Conservation (phyloP, 768 basidiomycete species). For the Lactarius trivialis region DNA sequence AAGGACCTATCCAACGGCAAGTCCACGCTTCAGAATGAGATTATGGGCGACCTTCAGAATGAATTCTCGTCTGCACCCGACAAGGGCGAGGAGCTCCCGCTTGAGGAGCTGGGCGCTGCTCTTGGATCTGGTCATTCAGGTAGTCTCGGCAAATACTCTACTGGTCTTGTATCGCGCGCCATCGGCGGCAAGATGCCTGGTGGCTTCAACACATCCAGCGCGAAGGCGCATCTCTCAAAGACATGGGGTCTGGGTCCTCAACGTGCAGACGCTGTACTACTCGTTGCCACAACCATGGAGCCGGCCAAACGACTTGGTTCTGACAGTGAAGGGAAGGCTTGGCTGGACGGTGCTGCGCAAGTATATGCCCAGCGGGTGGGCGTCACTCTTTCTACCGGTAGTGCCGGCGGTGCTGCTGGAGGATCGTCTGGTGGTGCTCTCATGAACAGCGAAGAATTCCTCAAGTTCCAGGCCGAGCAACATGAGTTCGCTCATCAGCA, state of each 20-base stretch:
- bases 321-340: conserved; percentile 88
- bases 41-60: conserved; percentile 91
- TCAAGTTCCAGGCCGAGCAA: conserved; percentile 93
- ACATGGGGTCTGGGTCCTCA: conserved; percentile 91
- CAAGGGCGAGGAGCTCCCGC: conserved; percentile 94
- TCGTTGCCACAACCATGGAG: conserved; percentile 88
- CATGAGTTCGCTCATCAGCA: conserved; percentile 88
- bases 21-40: conserved; percentile 98
- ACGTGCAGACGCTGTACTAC: conserved; percentile 84
- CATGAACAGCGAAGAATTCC: conserved; percentile 97
- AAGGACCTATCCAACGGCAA: conserved; percentile 99
- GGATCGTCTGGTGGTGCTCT: conserved; percentile 67
- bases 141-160: conserved; percentile 89
- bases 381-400: conserved; percentile 69
- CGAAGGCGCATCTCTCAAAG: conserved; percentile 85
- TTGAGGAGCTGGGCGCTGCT: conserved; percentile 91
- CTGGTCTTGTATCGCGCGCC: conserved; percentile 83
- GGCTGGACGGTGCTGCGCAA: conserved; percentile 81
- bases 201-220: conserved; percentile 91
- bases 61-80: conserved; percentile 95
- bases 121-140: conserved; percentile 77
- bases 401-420: conserved; percentile 54
- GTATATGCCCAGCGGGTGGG: conserved; percentile 86
- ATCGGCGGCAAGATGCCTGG: conserved; percentile 98
- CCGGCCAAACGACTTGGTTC: conserved; percentile 89